phyloP scores from a whole-genome alignment of 345 rosid species.

The Hibiscus syriacus region DNA sequence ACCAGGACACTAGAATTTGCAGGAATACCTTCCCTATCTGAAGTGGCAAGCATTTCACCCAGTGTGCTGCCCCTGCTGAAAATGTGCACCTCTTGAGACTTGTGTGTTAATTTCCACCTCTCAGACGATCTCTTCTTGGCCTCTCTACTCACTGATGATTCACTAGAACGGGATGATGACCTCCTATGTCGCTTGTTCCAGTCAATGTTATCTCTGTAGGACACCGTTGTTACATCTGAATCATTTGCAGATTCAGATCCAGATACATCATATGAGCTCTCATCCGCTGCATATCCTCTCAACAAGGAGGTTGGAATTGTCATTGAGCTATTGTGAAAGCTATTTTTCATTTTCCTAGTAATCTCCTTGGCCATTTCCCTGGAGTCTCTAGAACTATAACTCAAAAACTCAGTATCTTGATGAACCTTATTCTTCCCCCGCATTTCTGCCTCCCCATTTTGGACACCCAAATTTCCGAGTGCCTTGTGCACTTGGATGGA shows the following conservation, averaged over 20 bases:
- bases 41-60: conserved; percentile 87
- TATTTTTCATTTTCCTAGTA: conserved; percentile 55
- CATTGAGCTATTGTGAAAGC: conserved; percentile 28
- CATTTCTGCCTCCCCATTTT: conserved; percentile 25
- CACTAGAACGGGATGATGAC: conserved; percentile 42
- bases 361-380: conserved; percentile 61
- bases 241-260: conserved; percentile 71
- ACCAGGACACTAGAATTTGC: conserved; percentile 31
- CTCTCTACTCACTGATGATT: conserved; percentile 76
- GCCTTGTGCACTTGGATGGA: conserved; percentile 35
- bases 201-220: conserved; percentile 36
- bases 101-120: conserved; percentile 86
- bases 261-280: conserved; percentile 64
- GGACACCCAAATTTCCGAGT: conserved; percentile 27
- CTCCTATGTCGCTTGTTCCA: conserved; percentile 31
- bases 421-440: conserved; percentile 34
- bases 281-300: conserved; percentile 77
- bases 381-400: conserved; percentile 52
- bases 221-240: conserved; percentile 35
- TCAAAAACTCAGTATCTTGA: conserved; percentile 36
- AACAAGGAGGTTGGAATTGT: conserved; percentile 37
- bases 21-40: conserved; percentile 46
- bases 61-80: conserved; percentile 62
- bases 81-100: conserved; percentile 45
- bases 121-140: conserved; percentile 88